Conservation (phyloP, 257 asterid genomes). For the Solanum phureja region DNA sequence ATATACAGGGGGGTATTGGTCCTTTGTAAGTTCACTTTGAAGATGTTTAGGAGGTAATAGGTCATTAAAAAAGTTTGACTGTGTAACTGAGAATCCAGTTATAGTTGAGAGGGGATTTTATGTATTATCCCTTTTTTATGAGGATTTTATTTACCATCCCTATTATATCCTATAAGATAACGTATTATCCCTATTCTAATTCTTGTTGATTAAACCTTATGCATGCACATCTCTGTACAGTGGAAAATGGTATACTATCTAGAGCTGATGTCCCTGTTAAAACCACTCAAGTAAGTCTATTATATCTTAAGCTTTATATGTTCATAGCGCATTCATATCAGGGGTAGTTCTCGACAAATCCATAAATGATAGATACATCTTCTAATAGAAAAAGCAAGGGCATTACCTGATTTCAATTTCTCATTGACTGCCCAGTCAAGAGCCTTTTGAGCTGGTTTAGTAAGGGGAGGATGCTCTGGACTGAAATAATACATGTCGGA, state of each 20-base stretch:
- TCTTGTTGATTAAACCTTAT: background rate
- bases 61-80: background rate
- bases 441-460: conserved; percentile 81
- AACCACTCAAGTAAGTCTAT: background rate
- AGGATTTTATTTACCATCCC: background rate
- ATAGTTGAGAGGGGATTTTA: background rate
- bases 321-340: background rate
- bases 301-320: background rate
- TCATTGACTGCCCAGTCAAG: conserved; percentile 83
- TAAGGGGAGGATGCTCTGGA: conserved; percentile 86
- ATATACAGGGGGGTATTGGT: background rate
- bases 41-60: background rate
- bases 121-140: background rate
- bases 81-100: background rate
- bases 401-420: conserved; percentile 77
- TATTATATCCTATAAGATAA: background rate
- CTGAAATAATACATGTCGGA: conserved; percentile 57
- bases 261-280: background rate
- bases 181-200: background rate
- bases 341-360: background rate
- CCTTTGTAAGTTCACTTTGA: background rate
- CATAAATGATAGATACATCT: background rate
- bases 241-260: background rate
- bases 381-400: background rate
- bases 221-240: background rate